These are phyloP conservation scores for Panellus pusillus DNA, from an alignment of 768 basidiomycete species.

Conservation along the genomic window DNA sequence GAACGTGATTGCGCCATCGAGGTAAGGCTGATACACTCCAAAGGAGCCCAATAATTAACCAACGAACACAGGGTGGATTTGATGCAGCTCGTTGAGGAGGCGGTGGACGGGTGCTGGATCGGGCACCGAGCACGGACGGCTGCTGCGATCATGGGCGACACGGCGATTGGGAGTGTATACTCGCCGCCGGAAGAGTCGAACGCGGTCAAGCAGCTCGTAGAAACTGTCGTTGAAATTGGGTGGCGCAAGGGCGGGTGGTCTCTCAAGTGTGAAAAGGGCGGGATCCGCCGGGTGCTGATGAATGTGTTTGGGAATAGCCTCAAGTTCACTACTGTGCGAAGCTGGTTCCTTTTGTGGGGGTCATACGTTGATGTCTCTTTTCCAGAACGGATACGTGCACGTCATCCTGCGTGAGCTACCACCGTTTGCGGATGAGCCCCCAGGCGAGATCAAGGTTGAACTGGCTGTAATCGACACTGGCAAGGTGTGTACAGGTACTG, in stretches of 20 bases:
- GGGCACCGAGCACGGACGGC: slow-evolving; percentile 80
- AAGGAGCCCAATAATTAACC: too few relatives aligned
- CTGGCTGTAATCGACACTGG: slow-evolving; percentile 87
- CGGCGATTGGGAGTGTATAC: slow-evolving; percentile 91
- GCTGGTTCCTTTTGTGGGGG: neutral
- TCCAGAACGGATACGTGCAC: slow-evolving; percentile 83
- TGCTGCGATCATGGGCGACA: slow-evolving; percentile 53
- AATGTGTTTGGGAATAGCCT: slow-evolving; percentile 93
- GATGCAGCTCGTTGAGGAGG: slow-evolving; percentile 83
- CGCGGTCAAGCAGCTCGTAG: slow-evolving; percentile 59
- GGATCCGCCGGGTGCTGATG: slow-evolving; percentile 89
- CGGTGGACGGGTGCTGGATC: slow-evolving; percentile 93
- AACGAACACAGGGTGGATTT: slow-evolving; percentile 53
- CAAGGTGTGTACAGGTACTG: slow-evolving; percentile 51
- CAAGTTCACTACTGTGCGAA: slow-evolving; percentile 81
- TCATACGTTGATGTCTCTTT: slow-evolving; percentile 3
- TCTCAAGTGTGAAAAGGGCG: slow-evolving; percentile 87
- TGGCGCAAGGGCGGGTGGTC: slow-evolving; percentile 76
- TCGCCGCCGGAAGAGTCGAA: slow-evolving; percentile 70
- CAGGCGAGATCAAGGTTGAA: slow-evolving; percentile 72
- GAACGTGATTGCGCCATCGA: slow-evolving; percentile 67
- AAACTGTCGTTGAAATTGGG: slow-evolving; percentile 87
- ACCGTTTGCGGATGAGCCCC: slow-evolving; percentile 48
- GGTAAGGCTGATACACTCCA: slow-evolving; percentile 35
- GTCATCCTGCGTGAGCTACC: slow-evolving; percentile 78